Base-by-base conservation (phyloP, 2,329 filamentous ascomycete species). In the Hypoxylon sp. region DNA sequence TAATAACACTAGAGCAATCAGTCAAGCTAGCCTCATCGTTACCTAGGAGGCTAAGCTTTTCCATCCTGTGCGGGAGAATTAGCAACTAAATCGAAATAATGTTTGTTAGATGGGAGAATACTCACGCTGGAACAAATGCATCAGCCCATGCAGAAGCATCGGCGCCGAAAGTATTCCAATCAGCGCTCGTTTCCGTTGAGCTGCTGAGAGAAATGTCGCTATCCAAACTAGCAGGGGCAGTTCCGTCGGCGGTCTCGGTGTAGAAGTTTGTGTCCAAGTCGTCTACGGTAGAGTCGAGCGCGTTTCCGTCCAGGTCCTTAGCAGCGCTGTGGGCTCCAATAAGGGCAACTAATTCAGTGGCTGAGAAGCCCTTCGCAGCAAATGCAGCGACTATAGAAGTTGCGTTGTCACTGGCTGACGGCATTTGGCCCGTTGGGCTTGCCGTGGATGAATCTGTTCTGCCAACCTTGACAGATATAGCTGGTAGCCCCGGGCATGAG, bases 1-100 rank as follows among this genome's bases (percentile, higher is more conserved):
- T 71, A n/a, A 78, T 60, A 46, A 78, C 67, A 33, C 68, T 69
- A 1, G 76, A 73, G 70, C 76, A 78, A 42, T 78, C 76, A 1
- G 53, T 64, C 52, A 78, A 57, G 48, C 39, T 68, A 0, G 67
- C 52, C 29, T 63, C 63, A 37, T 78, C 73, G 53, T 72, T 74
- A 3, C 73, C 76, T 22, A 76, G 56, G 4, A 73, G 24, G 35
- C 68, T 67, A 58, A 78, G 22, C 63, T 77, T 77, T 31, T 72
- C 71, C 72, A 76, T 77, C 3, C 76, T 78, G 48, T n/a, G 51
- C 5, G 17, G 17, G 19, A 22, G 22, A 39, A 13, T 67, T 46
- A 61, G 64, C 13, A n/a, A 17, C 5, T 17, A 5, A 37, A 44
- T 37, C 29, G 2, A 52, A 57, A 9, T 44, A 39, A 35, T 22